phyloP scores from a whole-genome alignment of 352 stramenopile genomes.

The Globisporangium paddicum region DNA sequence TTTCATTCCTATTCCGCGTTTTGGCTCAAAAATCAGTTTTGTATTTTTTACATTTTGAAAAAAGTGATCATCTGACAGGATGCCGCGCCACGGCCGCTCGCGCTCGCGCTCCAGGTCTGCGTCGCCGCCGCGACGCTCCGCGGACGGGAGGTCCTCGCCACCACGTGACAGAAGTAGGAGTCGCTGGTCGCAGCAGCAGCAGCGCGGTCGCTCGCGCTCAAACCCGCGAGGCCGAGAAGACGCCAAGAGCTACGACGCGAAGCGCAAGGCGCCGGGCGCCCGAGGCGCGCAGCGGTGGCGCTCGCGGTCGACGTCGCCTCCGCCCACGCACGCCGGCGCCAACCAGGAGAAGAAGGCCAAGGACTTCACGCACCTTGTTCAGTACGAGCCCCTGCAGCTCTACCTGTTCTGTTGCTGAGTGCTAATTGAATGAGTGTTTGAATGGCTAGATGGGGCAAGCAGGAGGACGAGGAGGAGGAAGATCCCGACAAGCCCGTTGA shows the following conservation, averaged over 20 bases:
- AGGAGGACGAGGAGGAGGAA: constrained; percentile 48
- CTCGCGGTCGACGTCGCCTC: constrained; percentile 21
- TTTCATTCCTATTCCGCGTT: too few species aligned
- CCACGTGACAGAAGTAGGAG: not conserved
- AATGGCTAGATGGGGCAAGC: constrained; percentile 60
- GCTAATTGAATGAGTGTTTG: not conserved
- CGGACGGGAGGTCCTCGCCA: not conserved
- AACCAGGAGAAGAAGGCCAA: constrained; percentile 42
- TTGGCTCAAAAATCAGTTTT: too few species aligned
- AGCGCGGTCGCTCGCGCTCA: constrained; percentile 3
- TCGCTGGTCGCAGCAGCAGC: constrained; percentile 2
- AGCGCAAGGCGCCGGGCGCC: not conserved
- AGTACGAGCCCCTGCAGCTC: constrained; percentile 29
- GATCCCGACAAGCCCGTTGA: constrained; percentile 23
- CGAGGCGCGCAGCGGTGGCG: constrained; percentile 6
- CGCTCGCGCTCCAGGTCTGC: constrained; percentile 8
- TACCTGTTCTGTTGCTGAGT: not conserved
- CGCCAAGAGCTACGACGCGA: constrained; percentile 10
- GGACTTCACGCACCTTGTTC: constrained; percentile 50
- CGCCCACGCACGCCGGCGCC: constrained; percentile 11
- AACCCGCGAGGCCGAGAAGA: constrained; percentile 7
- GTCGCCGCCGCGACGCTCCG: not conserved
- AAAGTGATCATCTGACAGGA: too few species aligned
- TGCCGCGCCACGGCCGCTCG: constrained; percentile 8
- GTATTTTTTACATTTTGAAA: too few species aligned